Conservation (phyloP, 208 protist species). For the Leishmania braziliensis region DNA sequence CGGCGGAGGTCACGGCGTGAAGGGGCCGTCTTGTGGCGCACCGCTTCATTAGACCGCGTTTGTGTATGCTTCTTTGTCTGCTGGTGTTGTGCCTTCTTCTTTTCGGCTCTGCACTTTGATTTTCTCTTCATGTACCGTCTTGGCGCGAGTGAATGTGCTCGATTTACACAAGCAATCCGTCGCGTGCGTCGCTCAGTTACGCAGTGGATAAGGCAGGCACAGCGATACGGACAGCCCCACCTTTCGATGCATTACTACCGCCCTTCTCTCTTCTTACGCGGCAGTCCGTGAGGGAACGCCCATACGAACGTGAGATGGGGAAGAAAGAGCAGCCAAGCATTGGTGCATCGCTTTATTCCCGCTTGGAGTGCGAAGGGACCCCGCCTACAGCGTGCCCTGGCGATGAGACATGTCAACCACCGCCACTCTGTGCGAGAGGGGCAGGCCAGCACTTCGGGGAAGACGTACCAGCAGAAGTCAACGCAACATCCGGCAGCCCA, state of each 20-base stretch:
- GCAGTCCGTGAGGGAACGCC: neutral
- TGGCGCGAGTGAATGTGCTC: neutral
- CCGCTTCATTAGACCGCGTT: neutral
- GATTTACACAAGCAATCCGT: neutral
- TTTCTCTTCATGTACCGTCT: neutral
- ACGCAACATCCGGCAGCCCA: neutral
- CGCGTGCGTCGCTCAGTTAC: neutral
- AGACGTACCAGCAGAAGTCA: too few species aligned
- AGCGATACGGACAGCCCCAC: neutral
- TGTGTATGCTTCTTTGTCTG: neutral
- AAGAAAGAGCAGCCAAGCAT: neutral
- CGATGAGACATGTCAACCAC: too few species aligned
- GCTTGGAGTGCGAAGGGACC: neutral
- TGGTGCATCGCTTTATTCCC: neutral
- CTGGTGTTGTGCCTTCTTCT: neutral
- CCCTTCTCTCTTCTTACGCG: neutral
- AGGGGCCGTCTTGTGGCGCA: neutral
- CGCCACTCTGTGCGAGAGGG: too few species aligned
- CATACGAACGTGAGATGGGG: neutral
- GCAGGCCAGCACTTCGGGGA: too few species aligned
- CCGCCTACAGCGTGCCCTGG: too few species aligned
- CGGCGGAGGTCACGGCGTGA: constrained; percentile 21
- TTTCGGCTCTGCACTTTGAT: neutral
- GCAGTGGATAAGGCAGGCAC: neutral
- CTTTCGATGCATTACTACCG: neutral